phyloP scores from a whole-genome alignment of 2,329 filamentous ascomycete genomes.

The Colletotrichum sp. region DNA sequence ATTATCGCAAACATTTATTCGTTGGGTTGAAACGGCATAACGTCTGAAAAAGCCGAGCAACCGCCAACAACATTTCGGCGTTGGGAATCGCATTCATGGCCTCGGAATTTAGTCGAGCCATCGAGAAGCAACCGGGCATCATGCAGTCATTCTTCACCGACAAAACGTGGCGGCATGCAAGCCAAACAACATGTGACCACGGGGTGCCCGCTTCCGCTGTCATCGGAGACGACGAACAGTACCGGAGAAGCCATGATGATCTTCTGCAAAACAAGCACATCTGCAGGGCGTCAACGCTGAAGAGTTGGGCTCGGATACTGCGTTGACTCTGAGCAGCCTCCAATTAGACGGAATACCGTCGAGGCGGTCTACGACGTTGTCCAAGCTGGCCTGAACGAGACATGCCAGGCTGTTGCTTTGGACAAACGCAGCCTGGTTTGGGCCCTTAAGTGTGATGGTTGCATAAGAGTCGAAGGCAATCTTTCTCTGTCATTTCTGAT shows the following conservation, averaged over 20 bases:
- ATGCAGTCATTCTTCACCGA: conserved; percentile 19
- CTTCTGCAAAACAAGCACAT: not conserved
- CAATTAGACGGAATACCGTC: not conserved
- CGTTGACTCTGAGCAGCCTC: not conserved
- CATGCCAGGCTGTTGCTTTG: not conserved
- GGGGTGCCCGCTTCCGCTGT: not conserved
- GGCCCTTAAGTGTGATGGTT: not conserved
- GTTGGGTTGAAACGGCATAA: conserved; percentile 8
- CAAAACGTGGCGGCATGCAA: not conserved
- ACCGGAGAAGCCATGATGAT: not conserved
- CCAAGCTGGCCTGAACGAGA: not conserved
- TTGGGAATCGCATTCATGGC: not conserved
- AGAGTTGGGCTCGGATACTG: not conserved
- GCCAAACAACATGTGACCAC: not conserved
- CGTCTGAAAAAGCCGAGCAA: not conserved
- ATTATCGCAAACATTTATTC: not conserved
- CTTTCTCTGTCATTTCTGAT: conserved; percentile 15
- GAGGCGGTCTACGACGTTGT: not conserved
- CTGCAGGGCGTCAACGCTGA: not conserved
- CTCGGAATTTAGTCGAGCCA: not conserved
- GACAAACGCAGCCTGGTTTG: not conserved
- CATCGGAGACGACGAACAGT: not conserved
- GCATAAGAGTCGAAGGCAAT: not conserved
- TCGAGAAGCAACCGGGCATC: not conserved
- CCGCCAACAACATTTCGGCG: not conserved